Conservation (phyloP, 2,329 filamentous ascomycete genomes). For the Alternaria novae-zelandiae region DNA sequence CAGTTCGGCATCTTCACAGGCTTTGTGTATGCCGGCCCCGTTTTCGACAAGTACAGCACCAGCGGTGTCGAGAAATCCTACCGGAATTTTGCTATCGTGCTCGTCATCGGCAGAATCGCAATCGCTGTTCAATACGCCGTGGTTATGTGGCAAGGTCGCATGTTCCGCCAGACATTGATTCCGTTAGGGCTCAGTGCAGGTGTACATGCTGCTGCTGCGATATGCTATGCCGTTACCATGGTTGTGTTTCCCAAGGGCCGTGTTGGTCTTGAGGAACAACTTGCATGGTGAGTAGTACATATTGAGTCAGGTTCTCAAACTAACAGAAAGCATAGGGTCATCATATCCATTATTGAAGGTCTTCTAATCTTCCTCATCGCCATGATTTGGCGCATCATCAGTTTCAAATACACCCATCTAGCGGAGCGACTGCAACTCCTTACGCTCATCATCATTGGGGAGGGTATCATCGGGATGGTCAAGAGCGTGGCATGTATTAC, state of each 20-base stretch:
- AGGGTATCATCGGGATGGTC: constrained; percentile 65
- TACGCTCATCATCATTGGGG: constrained; percentile 68
- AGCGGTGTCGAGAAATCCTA: constrained; percentile 21
- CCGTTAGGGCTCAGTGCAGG: constrained; percentile 24
- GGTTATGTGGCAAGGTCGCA: constrained; percentile 29
- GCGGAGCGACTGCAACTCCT: constrained; percentile 65
- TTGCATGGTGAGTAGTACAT: constrained; percentile 18
- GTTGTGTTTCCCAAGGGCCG: constrained; percentile 15
- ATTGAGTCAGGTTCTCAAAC: not conserved
- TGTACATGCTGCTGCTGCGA: constrained; percentile 19
- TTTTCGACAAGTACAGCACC: constrained; percentile 37
- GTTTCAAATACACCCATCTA: constrained; percentile 65
- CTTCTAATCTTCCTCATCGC: constrained; percentile 28
- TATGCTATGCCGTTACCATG: constrained; percentile 21
- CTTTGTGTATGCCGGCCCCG: constrained; percentile 65
- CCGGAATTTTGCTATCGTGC: constrained; percentile 23
- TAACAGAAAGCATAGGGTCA: constrained; percentile 19
- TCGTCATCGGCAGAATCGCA: constrained; percentile 23
- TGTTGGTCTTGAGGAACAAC: constrained; percentile 22
- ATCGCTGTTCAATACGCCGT: constrained; percentile 29
- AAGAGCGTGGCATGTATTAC: constrained; percentile 41
- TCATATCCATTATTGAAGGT: constrained; percentile 28
- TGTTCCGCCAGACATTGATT: constrained; percentile 27
- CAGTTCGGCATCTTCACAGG: constrained; percentile 70
- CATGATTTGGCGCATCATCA: constrained; percentile 58